phyloP scores from a whole-genome alignment of 768 basidiomycete genomes.

The Russula ochroleuca region DNA sequence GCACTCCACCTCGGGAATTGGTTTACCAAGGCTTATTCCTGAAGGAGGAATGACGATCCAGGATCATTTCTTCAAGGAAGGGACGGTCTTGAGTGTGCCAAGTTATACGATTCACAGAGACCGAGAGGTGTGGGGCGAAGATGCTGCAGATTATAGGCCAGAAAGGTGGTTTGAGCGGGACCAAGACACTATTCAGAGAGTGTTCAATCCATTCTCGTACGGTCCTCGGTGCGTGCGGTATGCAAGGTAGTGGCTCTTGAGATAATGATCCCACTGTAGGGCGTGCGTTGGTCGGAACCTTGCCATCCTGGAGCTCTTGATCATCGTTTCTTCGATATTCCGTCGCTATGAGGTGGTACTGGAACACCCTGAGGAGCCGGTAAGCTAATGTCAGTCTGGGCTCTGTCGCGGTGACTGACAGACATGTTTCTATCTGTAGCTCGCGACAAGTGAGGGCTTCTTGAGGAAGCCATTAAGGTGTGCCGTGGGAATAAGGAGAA shows the following conservation, averaged over 20 bases:
- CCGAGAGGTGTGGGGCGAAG: constrained; percentile 67
- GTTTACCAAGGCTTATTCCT: constrained; percentile 76
- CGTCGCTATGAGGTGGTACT: constrained; percentile 72
- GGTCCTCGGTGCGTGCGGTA: constrained; percentile 59
- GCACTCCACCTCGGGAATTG: constrained; percentile 80
- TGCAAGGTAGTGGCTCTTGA: not conserved
- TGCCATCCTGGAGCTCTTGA: constrained; percentile 70
- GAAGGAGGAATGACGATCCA: constrained; percentile 62
- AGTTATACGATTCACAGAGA: constrained; percentile 82
- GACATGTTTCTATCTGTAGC: constrained; percentile 36
- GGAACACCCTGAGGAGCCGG: constrained; percentile 52
- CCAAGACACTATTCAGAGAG: constrained; percentile 53
- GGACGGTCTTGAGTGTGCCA: constrained; percentile 75
- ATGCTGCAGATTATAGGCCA: constrained; percentile 68
- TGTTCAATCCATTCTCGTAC: constrained; percentile 83
- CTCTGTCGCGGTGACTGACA: not conserved
- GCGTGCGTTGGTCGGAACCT: constrained; percentile 84
- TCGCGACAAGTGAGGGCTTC: constrained; percentile 81
- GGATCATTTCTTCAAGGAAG: constrained; percentile 61
- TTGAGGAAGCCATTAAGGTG: constrained; percentile 77
- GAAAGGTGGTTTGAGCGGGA: constrained; percentile 83
- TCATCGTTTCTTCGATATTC: constrained; percentile 78
- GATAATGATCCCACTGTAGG: constrained; percentile 36
- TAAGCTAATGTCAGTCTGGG: constrained; percentile 35
- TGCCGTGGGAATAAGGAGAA: constrained; percentile 64